Conservation (phyloP, 768 basidiomycete species). For the Cytidiella melzeri region DNA sequence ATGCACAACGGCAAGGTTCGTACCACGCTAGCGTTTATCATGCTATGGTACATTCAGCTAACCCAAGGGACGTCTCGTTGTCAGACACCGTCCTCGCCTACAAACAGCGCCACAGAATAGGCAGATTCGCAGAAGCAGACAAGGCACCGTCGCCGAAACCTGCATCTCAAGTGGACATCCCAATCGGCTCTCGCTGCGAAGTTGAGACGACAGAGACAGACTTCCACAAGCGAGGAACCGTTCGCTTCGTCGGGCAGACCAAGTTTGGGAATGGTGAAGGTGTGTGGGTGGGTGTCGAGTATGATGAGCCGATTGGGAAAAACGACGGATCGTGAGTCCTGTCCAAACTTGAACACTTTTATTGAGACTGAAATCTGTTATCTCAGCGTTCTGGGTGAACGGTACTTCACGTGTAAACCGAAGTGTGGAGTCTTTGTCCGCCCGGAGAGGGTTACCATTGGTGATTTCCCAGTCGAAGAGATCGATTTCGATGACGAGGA, state of each 20-base stretch:
- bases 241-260: conserved; percentile 80
- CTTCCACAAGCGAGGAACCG: conserved; percentile 72
- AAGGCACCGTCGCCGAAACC: conserved; percentile 17
- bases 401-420: conserved; percentile 77
- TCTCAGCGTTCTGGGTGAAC: conserved; percentile 70
- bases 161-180: conserved; percentile 39
- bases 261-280: conserved; percentile 61
- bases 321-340: conserved; percentile 86
- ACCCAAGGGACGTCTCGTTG: background rate
- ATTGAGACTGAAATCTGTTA: background rate
- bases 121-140: conserved; percentile 69
- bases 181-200: conserved; percentile 74
- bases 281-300: conserved; percentile 88
- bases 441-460: conserved; percentile 72
- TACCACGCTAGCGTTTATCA: background rate
- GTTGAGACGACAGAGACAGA: conserved; percentile 67
- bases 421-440: conserved; percentile 85
- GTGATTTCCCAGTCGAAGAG: conserved; percentile 85
- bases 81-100: conserved; percentile 86
- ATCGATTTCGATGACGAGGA: conserved; percentile 73
- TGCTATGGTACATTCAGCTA: background rate
- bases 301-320: conserved; percentile 94
- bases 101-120: conserved; percentile 81
- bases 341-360: background rate
- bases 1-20: conserved; percentile 73